phyloP scores from a whole-genome alignment of 176 grass and related monocot species.

The Leersia perrieri region DNA sequence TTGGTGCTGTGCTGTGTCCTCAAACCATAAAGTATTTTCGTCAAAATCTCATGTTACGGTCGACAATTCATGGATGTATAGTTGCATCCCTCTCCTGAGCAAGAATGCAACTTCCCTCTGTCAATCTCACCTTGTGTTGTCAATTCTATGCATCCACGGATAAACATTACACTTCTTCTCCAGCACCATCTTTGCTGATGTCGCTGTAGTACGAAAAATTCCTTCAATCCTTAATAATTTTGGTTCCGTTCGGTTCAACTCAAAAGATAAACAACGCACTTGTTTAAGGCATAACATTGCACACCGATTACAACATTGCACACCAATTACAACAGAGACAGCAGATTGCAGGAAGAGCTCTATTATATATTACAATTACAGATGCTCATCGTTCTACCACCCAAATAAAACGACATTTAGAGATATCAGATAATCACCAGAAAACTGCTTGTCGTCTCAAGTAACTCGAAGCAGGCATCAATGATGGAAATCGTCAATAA shows the following conservation, averaged over 20 bases:
- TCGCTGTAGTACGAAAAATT: too few species aligned
- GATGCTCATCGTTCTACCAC: constrained; percentile 37
- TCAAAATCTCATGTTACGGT: too few species aligned
- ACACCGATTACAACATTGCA: background rate
- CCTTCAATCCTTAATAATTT: too few species aligned
- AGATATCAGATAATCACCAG: constrained; percentile 40
- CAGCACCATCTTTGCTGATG: too few species aligned
- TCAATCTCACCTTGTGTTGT: background rate
- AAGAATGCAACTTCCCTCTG: background rate
- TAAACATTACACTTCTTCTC: too few species aligned
- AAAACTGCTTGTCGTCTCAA: constrained; percentile 31
- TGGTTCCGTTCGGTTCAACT: too few species aligned
- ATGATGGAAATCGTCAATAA: constrained; percentile 22
- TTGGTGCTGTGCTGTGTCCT: too few species aligned
- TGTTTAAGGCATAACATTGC: background rate
- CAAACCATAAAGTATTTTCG: too few species aligned
- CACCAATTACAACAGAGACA: background rate
- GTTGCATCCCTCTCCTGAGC: too few species aligned
- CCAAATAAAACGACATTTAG: constrained; percentile 32
- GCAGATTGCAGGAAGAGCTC: constrained; percentile 27
- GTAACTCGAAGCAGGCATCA: constrained; percentile 22
- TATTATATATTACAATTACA: constrained; percentile 57
- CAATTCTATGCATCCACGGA: background rate
- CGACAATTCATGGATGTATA: background rate
- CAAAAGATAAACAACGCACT: background rate